Percentiles rank a stretch among this genome's conserved stretches.
Conservation (phyloP, 2,329 filamentous ascomycete species). For the Colletotrichum neosansevieriae region DNA sequence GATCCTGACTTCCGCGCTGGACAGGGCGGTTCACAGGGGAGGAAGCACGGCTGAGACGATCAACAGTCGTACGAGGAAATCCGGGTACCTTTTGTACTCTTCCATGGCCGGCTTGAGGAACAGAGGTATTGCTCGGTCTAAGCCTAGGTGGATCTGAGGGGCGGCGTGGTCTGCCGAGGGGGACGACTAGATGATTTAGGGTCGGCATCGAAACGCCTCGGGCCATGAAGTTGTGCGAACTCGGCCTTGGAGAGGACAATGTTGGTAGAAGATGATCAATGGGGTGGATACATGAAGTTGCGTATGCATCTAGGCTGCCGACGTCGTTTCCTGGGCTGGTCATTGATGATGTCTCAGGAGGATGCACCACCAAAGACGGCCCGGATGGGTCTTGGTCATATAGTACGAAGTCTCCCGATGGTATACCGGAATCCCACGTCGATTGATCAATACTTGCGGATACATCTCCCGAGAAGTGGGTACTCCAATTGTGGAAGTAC, state of each 20-base stretch:
- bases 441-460: not conserved
- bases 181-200: not conserved
- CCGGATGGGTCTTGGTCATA: not conserved
- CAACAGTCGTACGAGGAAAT: not conserved
- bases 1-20: not conserved
- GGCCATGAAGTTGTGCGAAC: not conserved
- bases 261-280: constrained; percentile 13
- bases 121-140: not conserved
- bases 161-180: not conserved
- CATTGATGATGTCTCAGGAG: constrained; percentile 9
- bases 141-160: not conserved
- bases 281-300: constrained; percentile 3
- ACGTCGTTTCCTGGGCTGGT: not conserved
- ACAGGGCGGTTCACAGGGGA: not conserved
- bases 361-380: constrained; percentile 19
- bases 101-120: not conserved
- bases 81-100: not conserved
- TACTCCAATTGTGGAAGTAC: constrained; percentile 20
- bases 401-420: not conserved
- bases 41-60: not conserved
- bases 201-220: not conserved
- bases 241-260: not conserved
- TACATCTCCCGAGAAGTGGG: not conserved
- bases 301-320: not conserved
- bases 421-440: not conserved